Conservation (phyloP, 257 asterid species). For the Plantago major region DNA sequence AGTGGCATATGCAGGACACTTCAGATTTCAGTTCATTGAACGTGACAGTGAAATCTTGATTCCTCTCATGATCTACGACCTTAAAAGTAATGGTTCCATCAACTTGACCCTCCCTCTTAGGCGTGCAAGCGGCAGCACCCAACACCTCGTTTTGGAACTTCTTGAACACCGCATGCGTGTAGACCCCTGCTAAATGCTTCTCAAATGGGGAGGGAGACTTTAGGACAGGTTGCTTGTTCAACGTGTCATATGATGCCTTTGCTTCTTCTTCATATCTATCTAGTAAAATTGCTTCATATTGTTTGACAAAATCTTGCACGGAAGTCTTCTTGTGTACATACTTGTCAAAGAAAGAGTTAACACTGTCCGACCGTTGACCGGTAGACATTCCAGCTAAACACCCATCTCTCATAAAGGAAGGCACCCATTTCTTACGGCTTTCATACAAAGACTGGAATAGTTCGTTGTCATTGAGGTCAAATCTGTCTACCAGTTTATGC, state of each 20-base stretch:
- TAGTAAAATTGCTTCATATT: slow-evolving; percentile 67
- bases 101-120: slow-evolving; percentile 60
- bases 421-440: slow-evolving; percentile 80
- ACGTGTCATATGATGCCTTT: slow-evolving; percentile 84
- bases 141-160: slow-evolving; percentile 83
- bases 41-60: slow-evolving; percentile 63
- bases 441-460: slow-evolving; percentile 58
- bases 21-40: slow-evolving; percentile 70
- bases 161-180: slow-evolving; percentile 70
- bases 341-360: slow-evolving; percentile 85
- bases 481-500: slow-evolving; percentile 67
- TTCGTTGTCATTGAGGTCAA: slow-evolving; percentile 70
- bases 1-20: slow-evolving; percentile 74
- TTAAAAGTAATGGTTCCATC: slow-evolving; percentile 46
- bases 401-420: slow-evolving; percentile 54
- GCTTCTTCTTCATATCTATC: slow-evolving; percentile 96
- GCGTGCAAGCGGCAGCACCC: slow-evolving; percentile 94
- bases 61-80: slow-evolving; percentile 77
- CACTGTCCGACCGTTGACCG: slow-evolving; percentile 72
- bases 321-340: slow-evolving; percentile 88
- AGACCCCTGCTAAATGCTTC: slow-evolving; percentile 73
- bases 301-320: slow-evolving; percentile 73
- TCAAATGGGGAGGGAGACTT: slow-evolving; percentile 97
- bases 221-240: slow-evolving; percentile 78
- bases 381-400: slow-evolving; percentile 86